Evolutionary conservation across 371 early-diverging fungal species (phyloP), one percentile per base, ranked within the genome.

Genomic region (Batrachochytrium dendrobatidis): DNA sequence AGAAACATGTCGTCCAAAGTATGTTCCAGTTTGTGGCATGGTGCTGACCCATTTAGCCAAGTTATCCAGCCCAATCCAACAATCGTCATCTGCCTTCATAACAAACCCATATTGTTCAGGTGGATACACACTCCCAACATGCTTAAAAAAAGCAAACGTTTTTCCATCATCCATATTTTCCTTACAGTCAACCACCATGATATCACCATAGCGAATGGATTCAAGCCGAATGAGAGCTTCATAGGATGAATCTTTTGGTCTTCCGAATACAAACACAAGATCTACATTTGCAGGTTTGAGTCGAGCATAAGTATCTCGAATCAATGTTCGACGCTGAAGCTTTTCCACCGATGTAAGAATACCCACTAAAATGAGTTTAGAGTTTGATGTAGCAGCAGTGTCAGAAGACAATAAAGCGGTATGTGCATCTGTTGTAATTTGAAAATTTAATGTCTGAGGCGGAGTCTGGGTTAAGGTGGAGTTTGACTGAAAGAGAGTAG

Each of bases 101-200:
- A 61, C 62, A 34, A 58, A 68, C n/a, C 48, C 22, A 55, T 61
- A 68, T 26, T 28, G 6, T 18, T 39, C 54, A 31, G 35, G 3
- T 10, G 12, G 4, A 8, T 22, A 1, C 29, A 59, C 3, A 8
- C 25, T 10, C 15, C 55, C 66, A 35, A 71, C 60, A 22, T 52
- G 43, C 45, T 48, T 54, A 53, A 73, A 69, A 49, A 59, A 73
- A 44, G 55, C 53, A 22, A 43, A 69, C 8, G 71, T 73, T 57
- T 73, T 73, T 34, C 74, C 74, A 44, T 62, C 57, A 49, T 73
- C 63, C 74, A 73, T 73, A 65, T 73, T 73, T 59, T 73, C 74
- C 22, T 56, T 53, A 35, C 65, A 59, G 31, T 66, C 57, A 35
- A 73, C 31, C 22, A 68, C 53, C 33, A 71, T 35, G 17, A 73